Percentiles rank a stretch among this genome's conserved stretches.
Conservation (phyloP, 176 grass and related monocot genomes). For the Bolboschoenus planiculmis region DNA sequence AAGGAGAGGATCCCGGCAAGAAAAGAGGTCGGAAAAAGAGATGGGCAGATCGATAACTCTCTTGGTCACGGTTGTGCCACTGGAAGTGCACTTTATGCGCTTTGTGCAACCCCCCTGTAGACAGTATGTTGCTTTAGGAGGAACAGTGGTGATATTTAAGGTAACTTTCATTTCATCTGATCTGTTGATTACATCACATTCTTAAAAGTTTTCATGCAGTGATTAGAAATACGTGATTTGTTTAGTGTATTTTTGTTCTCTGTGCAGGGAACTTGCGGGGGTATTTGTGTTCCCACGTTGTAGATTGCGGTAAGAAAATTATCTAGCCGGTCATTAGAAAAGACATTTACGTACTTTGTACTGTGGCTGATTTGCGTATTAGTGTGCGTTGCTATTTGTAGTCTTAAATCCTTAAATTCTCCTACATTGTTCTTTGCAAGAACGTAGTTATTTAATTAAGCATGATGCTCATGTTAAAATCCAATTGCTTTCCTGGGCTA, state of each 20-base stretch:
- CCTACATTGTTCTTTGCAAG: conserved; percentile 11
- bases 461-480: background rate
- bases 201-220: background rate
- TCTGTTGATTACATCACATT: background rate
- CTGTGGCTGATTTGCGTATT: conserved; percentile 6
- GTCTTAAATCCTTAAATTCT: background rate
- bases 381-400: background rate
- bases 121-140: conserved; percentile 20
- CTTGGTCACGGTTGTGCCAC: conserved; percentile 27
- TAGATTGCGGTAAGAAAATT: conserved; percentile 6
- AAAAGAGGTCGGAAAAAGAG: conserved; percentile 21
- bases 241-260: background rate
- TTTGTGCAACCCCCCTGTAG: conserved; percentile 40
- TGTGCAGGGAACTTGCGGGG: background rate
- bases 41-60: conserved; percentile 32
- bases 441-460: conserved; percentile 10
- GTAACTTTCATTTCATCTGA: background rate
- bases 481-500: background rate
- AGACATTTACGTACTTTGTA: background rate
- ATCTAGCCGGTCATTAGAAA: background rate
- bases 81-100: conserved; percentile 31
- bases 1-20: conserved; percentile 41
- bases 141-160: background rate
- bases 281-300: background rate
- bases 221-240: background rate